Conservation (phyloP, 2,329 filamentous ascomycete species). For the Xylaria multiplex region DNA sequence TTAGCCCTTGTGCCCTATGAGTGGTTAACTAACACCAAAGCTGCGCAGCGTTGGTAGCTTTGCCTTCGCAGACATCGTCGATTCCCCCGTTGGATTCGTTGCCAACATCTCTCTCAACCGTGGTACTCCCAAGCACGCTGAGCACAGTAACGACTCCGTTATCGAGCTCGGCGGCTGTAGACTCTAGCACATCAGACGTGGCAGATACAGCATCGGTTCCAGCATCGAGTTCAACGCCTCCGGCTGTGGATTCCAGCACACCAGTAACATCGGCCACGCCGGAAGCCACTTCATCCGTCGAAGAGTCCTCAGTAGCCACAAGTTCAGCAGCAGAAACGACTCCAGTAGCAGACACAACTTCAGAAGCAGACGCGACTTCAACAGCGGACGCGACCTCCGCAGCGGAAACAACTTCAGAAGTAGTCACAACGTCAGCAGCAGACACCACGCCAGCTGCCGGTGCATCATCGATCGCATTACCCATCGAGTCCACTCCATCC, state of each 20-base stretch:
- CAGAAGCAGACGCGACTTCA: neutral
- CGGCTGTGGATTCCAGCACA: neutral
- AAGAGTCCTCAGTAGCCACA: neutral
- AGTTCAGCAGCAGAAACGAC: neutral
- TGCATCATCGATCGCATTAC: conserved; percentile 38
- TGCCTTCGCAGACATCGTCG: conserved; percentile 20
- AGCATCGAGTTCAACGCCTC: too few species aligned
- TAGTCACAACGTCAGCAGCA: conserved; percentile 2
- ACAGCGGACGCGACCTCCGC: neutral
- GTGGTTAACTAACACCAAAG: conserved; percentile 1
- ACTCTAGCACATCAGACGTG: neutral
- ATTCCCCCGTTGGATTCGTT: neutral
- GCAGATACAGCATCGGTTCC: neutral
- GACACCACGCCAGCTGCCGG: conserved; percentile 13
- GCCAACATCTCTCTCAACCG: conserved; percentile 28
- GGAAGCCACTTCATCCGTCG: conserved; percentile 11
- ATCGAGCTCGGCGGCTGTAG: neutral
- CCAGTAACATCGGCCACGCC: conserved; percentile 4
- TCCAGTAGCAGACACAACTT: neutral
- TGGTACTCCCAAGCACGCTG: conserved; percentile 24
- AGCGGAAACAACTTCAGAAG: neutral
- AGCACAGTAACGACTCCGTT: neutral
- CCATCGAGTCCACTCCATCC: conserved; percentile 26
- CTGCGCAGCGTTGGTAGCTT: neutral
- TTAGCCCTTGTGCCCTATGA: too few species aligned